Evolutionary conservation across 371 early-diverging fungal species (phyloP), one percentile per base, ranked within the genome.

Genomic region (Mortierella sp.): DNA sequence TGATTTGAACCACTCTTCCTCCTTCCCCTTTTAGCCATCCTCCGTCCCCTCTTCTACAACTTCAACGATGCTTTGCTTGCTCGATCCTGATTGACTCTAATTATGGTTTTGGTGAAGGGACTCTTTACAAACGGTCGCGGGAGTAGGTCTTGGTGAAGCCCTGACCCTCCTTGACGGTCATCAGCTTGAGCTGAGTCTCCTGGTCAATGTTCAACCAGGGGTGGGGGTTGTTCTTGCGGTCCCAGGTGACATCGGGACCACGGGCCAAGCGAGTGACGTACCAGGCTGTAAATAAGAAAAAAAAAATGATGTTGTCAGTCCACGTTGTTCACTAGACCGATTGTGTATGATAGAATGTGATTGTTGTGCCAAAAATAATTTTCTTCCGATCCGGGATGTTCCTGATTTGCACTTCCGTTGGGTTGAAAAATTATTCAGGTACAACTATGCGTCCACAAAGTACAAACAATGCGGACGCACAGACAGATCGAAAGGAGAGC

Each of bases 181-280:
- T 69, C 22, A 93, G 70, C 90, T 93, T 93, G 79, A 87, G 78
- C 84, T 89, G 92, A 83, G 90, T 86, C 83, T 90, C 85, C 83
- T 89, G 88, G 84, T 91, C 77, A 77, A 93, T 88, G 69, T 90
- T 79, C 75, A 87, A 84, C 90, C 90, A 91, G 58, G 93, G 93
- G 71, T 88, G 79, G 60, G 91, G 92, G 91, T 92, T 93, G 83
- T 83, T 87, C 61, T 81, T 86, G 83, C 86, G 79, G 78, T 88
- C 87, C 91, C 91, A 92, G 70, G 88, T 88, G 68, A 92, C 93
- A 73, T 93, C 92, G 54, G 90, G 90, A 73, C 86, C 86, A 83
- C 86, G 85, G 58, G 92, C 89, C 24, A 91, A 87, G 67, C 90
- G 92, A 70, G 72, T 62, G 22, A 89, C 83, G 77, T 89, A 91